Evolutionary conservation across 441 rosid species (phyloP).

Genomic region (Omphalea diandra): DNA sequence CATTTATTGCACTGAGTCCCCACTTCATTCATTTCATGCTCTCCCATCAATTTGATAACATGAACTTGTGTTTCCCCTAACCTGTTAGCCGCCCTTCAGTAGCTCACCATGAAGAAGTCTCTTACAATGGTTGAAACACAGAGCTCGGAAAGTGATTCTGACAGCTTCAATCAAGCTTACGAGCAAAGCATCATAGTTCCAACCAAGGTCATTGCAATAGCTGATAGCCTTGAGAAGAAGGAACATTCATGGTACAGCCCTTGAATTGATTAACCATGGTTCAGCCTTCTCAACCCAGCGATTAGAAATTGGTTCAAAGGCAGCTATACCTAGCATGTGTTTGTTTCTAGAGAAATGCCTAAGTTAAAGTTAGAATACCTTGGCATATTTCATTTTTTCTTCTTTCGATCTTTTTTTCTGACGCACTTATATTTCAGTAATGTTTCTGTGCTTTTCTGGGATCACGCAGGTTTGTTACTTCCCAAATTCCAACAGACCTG

Average conservation of each 20-base stretch:
- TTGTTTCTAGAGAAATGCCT: constrained; percentile 10
- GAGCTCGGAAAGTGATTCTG: constrained; percentile 40
- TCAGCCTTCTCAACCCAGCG: constrained; percentile 5
- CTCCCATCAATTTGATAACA: not conserved
- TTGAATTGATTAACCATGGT: constrained; percentile 1
- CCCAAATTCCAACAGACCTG: constrained; percentile 67
- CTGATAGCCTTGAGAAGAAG: constrained; percentile 46
- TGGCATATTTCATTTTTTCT: not conserved
- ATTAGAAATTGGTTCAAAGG: not conserved
- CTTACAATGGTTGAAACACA: constrained; percentile 24
- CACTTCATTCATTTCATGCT: constrained; percentile 17
- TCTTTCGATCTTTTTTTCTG: not conserved
- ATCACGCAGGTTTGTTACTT: constrained; percentile 54
- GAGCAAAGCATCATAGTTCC: constrained; percentile 48
- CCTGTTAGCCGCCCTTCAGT: constrained; percentile 8
- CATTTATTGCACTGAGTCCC: constrained; percentile 41
- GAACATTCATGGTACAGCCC: constrained; percentile 62
- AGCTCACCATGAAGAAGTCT: constrained; percentile 35
- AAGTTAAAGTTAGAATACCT: not conserved
- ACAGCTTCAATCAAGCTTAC: constrained; percentile 27
- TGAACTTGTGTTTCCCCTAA: not conserved
- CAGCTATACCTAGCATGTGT: constrained; percentile 10
- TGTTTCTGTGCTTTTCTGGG: constrained; percentile 1
- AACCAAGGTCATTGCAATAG: constrained; percentile 34
- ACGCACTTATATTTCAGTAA: not conserved